Conservation (phyloP, 768 basidiomycete species). For the Gymnopilus dilepis region DNA sequence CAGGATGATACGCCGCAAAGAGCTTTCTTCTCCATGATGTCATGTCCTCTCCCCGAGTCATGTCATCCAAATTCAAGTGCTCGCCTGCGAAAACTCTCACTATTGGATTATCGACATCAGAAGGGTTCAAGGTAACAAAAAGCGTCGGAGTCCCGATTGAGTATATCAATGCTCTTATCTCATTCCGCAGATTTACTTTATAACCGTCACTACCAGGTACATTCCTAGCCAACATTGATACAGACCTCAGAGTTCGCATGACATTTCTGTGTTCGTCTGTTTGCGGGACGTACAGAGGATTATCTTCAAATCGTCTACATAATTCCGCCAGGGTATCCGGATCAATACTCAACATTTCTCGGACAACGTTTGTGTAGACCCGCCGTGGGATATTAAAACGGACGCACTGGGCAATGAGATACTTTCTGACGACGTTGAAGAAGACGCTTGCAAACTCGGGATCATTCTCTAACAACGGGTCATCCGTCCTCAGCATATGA, state of each 20-base stretch:
- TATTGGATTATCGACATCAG: conserved; percentile 24
- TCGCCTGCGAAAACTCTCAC: conserved; percentile 22
- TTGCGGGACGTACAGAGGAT: not conserved
- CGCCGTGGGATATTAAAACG: no score
- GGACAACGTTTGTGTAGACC: no score
- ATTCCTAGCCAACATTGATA: conserved; percentile 13
- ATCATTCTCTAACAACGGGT: not conserved
- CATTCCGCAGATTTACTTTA: conserved; percentile 23
- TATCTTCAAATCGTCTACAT: not conserved
- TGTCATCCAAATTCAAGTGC: conserved; percentile 19
- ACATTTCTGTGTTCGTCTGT: not conserved
- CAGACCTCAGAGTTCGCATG: not conserved
- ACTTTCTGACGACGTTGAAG: no score
- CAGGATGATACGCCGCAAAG: conserved; percentile 25
- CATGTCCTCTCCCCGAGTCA: conserved; percentile 8
- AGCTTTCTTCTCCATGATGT: conserved; percentile 12
- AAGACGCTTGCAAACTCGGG: no score
- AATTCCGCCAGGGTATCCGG: not conserved
- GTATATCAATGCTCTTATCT: conserved; percentile 23
- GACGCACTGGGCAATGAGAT: no score
- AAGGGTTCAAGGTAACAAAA: conserved; percentile 30
- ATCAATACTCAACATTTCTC: no score
- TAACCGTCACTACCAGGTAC: conserved; percentile 27
- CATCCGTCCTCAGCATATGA: not conserved
- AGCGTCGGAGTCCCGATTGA: conserved; percentile 22